phyloP scores from a whole-genome alignment of 75 land plant species.

The Cryptomeria japonica region DNA sequence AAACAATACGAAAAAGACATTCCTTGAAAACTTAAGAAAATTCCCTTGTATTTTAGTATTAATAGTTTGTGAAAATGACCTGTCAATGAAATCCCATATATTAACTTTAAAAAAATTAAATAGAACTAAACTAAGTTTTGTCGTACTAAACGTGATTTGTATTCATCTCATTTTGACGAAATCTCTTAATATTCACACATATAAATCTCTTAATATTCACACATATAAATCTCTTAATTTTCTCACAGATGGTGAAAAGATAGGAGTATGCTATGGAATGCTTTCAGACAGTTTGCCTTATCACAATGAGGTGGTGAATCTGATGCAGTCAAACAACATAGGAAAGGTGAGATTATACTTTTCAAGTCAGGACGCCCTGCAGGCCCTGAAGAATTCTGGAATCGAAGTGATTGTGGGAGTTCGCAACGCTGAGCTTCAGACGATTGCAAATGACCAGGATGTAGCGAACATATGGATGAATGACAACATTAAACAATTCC shows the following conservation, averaged over 20 bases:
- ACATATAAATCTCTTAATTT: too few relatives aligned
- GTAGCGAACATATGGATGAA: constrained; percentile 37
- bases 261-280: constrained; percentile 36
- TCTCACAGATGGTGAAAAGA: constrained; percentile 12
- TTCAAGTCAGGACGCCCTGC: background rate
- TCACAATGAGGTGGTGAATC: constrained; percentile 10
- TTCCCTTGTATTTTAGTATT: too few relatives aligned
- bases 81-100: too few relatives aligned
- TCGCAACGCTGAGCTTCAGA: constrained; percentile 13
- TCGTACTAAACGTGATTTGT: too few relatives aligned
- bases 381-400: constrained; percentile 29
- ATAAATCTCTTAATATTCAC: too few relatives aligned
- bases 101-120: too few relatives aligned
- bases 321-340: constrained; percentile 18
- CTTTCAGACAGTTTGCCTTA: constrained; percentile 28
- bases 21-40: too few relatives aligned
- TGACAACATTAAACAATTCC: constrained; percentile 21
- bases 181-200: too few relatives aligned
- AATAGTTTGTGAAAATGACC: too few relatives aligned
- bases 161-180: too few relatives aligned
- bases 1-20: too few relatives aligned
- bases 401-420: background rate
- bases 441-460: constrained; percentile 19
- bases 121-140: too few relatives aligned
- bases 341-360: constrained; percentile 16